Evolutionary conservation across 148 eudicot genomes (phyloP).

Genomic region (Amaranthus cruentus): DNA sequence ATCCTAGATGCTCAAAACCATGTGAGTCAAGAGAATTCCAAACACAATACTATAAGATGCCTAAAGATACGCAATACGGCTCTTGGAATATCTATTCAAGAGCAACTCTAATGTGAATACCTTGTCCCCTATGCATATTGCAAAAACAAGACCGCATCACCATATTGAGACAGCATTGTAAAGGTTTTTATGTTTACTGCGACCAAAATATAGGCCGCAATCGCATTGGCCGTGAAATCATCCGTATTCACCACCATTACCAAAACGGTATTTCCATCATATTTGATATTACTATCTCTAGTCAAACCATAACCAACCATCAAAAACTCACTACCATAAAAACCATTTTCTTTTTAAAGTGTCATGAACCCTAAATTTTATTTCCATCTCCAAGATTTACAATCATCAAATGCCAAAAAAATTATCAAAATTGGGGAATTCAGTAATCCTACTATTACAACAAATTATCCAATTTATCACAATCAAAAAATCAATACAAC

Average conservation of each 20-base stretch:
- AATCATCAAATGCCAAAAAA: neutral
- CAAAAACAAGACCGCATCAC: neutral
- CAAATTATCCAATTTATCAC: neutral
- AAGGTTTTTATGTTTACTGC: no score
- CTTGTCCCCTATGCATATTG: no score
- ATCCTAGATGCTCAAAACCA: neutral
- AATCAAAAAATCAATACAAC: neutral
- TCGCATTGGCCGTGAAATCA: no score
- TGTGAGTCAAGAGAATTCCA: neutral
- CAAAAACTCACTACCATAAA: no score
- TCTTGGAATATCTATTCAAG: neutral
- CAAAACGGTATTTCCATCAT: no score
- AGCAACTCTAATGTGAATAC: neutral
- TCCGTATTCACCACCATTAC: no score
- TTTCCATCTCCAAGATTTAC: neutral
- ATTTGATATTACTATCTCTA: no score
- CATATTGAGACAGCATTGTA: neutral
- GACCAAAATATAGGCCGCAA: no score
- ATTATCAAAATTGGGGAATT: neutral
- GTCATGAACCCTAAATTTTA: neutral
- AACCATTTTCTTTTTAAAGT: neutral
- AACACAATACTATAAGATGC: neutral
- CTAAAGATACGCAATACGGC: neutral
- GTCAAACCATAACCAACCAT: no score
- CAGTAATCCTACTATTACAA: neutral